Evolutionary conservation across 2,329 filamentous ascomycete species (phyloP), one percentile per base, ranked within the genome.

Genomic region (Exophiala mesophila): DNA sequence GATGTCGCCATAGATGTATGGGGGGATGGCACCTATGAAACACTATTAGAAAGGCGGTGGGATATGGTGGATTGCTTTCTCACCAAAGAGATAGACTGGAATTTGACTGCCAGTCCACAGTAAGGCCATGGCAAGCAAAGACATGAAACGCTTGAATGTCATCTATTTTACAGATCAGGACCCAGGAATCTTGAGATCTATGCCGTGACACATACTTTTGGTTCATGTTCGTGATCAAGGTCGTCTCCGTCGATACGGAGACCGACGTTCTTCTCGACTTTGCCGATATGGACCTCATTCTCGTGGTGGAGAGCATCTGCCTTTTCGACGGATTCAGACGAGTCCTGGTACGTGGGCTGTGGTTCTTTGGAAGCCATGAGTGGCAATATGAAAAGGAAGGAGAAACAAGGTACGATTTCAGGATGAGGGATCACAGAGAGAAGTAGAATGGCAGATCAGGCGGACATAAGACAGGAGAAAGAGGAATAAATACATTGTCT

Each of bases 91-190:
- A 51, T 73, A 74, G 15, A 80, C 65, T 2, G 77, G 76, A 33
- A 80, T 78, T 50, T 80, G 77, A 38, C 69, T 75, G 24, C 75
- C 76, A 35, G 74, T 76, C 76, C 76, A 80, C n/a, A 80, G 62
- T 38, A 81, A 75, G 2, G 74, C 73, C 73, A 78, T 78, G 41
- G 74, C 74, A 5, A 72, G 50, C 36, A 80, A 65, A 39, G 68
- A 70, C 73, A 77, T 75, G 53, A 44, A 36, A 18, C 50, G 45
- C 15, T 26, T 45, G 16, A 51, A 32, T 16, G 47, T 44, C 50
- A 53, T 53, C 50, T 53, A 18, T 6, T 23, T 2, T 3, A 15
- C 3, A 2, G 12, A 12, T 26, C 17, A 39, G 23, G 17, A 26
- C 12, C 5, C n/a, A 16, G 16, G 21, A n/a, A 18, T 19, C 7